Evolutionary conservation across 495 filamentous ascomycete genomes (phyloP), one percentile per base, ranked within the genome.

Genomic region (Lophiostoma macrostomum): DNA sequence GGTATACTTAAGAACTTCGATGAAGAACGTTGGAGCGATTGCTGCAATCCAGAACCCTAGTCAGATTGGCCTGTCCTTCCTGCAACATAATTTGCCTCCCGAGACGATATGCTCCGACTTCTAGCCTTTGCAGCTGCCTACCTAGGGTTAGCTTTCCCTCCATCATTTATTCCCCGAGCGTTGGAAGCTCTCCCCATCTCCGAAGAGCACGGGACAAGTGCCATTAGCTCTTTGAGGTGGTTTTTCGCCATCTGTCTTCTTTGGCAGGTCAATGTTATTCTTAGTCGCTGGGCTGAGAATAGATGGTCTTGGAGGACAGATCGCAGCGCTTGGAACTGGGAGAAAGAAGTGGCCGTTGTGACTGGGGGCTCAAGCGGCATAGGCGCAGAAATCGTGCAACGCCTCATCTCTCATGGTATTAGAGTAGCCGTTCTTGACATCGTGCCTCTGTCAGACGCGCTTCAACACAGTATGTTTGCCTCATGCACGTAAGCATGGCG

Each of bases 321-420:
- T 1, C 66, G 67, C 1, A 68, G 64, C 29, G 76, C 71, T 64
- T 65, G 73, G 47, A 35, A 65, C 44, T 67, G 71, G 41, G 58
- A 67, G 5, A 73, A 71, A 4, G 81, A 84, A 63, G 64, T 83
- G 27, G 74, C 78, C 4, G 68, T 84, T 20, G 41, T 84, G 14
- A 84, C 80, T 0, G 81, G 81, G 1, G 80, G 80, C 24, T 73
- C 72, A 43, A 74, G 72, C 41, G 81, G 80, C 25, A 81, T 84
- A 43, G 81, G 80, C 37, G 72, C 72, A 46, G 64, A 72, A 22
- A 67, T 81, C 22, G 69, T 74, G 53, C 64, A 74, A 14, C 69
- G 70, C 28, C 70, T 84, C 8, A 64, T 72, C 2, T 59, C 59
- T n/a, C 67, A 66, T 11, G 75, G 78, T 14, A 63, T 77, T 41